Base-by-base conservation (phyloP, 2,329 filamentous ascomycete genomes). In the Zymoseptoria brevis region DNA sequence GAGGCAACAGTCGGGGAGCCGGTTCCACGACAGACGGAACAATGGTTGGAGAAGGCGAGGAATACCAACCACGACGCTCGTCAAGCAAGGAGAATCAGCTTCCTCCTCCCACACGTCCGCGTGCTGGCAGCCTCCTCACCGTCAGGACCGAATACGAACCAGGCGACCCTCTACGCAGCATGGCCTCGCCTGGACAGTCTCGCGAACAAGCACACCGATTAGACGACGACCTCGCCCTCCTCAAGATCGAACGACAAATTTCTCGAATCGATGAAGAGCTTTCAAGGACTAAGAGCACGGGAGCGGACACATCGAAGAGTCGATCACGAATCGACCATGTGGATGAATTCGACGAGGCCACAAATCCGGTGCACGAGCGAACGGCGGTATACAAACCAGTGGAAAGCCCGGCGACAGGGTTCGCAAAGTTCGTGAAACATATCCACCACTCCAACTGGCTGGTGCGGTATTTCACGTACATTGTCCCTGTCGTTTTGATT, bases 401-500 rank as follows among this genome's bases (percentile, higher is more conserved):
- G 0, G 81, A 84, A 63, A 80, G 86, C 61, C 84, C 85, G 2
- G 78, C 79, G 9, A 87, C 81, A 9, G 82, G 75, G 13, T 73
- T 89, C 24, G 84, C 84, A 51, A 83, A 81, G 61, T 79, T 87
- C 60, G 80, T 89, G 69, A 87, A 87, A 68, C 80, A 78, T 68
- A 72, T 86, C 58, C 88, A 86, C 71, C 79, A 80, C 59, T 89
- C 83, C 1, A 87, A 82, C 65, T 85, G 84, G 65, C 71, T 89
- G 35, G 73, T 90, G 54, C 81, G 88, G 52, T 90, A 89, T 69
- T 80, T 89, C 66, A 83, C 83, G 21, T 91, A 91, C 69, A 88
- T 89, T 64, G 75, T 81, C 1, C 88, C 88, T 0, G 59, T 89
- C 9, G 81, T 83, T 2, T 64, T 84, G 11, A 72, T 90, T 4